Evolutionary conservation across 345 rosid species (phyloP), one percentile per base, ranked within the genome.

Genomic region (Salix caprea): DNA sequence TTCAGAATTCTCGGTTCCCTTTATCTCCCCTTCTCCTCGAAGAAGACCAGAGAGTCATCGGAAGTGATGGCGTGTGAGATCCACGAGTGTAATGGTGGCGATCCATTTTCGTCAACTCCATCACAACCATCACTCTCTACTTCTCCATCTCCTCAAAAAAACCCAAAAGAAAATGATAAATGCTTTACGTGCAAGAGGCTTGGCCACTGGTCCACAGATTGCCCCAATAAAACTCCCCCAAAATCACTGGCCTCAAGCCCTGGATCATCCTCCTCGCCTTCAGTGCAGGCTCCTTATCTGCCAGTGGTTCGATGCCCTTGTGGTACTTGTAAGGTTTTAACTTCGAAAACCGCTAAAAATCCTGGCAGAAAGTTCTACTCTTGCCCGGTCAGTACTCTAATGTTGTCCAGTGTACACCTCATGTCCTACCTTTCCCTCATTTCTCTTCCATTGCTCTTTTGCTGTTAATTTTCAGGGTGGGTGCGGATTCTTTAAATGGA

Each of bases 271-370:
- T 5, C 28, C 0, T 44, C 50, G 50, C 50, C 50, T 44, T 13
- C 50, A 44, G 30, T 23, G 67, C n/a, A 19, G 11, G 26, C 6
- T 14, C 19, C 18, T 39, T 37, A 69, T 32, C 23, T 66, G 5
- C 81, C 79, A 65, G 24, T 8, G 71, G 44, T 83, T 40, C 78
- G 73, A 6, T 80, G 81, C 71, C 79, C 44, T 19, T 74, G 71
- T 50, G 65, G 64, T 21, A 0, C 24, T 11, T 83, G 82, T 26
- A 0, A 3, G 7, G 40, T 83, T 12, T 2, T 1, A 1, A 72
- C 74, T n/a, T 79, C 80, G 14, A 0, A 0, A 2, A 58, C 78
- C 2, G 5, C 1, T 0, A 60, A 3, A 28, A 82, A 76, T 34
- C 82, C 82, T 2, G 39, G 18, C 42, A 58, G 80, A 37, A 68